Conservation (phyloP, 331 rosid genomes). For the Rhamnella rubrinervis region DNA sequence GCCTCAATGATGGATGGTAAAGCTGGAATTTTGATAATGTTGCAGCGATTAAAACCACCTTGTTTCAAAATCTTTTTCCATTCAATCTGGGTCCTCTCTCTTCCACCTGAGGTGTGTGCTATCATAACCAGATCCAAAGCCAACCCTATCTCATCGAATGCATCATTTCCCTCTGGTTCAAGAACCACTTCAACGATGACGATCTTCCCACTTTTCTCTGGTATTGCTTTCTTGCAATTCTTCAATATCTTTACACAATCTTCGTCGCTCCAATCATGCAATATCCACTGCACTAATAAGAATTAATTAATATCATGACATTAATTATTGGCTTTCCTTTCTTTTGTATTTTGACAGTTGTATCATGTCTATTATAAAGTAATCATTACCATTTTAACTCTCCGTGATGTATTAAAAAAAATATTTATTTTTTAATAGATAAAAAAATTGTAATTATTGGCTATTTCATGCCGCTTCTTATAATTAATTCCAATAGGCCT, state of each 20-base stretch:
- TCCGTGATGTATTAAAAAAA: no score
- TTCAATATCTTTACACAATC: conserved; percentile 41
- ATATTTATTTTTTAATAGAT: no score
- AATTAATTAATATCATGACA: no score
- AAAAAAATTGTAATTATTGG: no score
- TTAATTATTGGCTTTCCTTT: not conserved
- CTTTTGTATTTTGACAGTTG: not conserved
- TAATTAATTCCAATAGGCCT: no score
- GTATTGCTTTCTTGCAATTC: conserved; percentile 40
- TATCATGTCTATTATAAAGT: not conserved
- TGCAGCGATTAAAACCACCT: conserved; percentile 56
- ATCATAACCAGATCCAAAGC: conserved; percentile 59
- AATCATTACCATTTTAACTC: no score
- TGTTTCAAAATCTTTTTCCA: conserved; percentile 52
- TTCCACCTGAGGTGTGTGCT: conserved; percentile 53
- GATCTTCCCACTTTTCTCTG: conserved; percentile 31
- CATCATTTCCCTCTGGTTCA: conserved; percentile 30
- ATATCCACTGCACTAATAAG: conserved; percentile 27
- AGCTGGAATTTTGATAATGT: conserved; percentile 50
- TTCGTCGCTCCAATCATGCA: conserved; percentile 46
- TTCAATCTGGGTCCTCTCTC: conserved; percentile 56
- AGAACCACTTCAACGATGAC: conserved; percentile 34
- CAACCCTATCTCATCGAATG: conserved; percentile 42
- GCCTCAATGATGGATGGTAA: conserved; percentile 63
- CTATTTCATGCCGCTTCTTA: no score